Evolutionary conservation across 768 basidiomycete genomes (phyloP).

Genomic region (Amanita polypyramis): DNA sequence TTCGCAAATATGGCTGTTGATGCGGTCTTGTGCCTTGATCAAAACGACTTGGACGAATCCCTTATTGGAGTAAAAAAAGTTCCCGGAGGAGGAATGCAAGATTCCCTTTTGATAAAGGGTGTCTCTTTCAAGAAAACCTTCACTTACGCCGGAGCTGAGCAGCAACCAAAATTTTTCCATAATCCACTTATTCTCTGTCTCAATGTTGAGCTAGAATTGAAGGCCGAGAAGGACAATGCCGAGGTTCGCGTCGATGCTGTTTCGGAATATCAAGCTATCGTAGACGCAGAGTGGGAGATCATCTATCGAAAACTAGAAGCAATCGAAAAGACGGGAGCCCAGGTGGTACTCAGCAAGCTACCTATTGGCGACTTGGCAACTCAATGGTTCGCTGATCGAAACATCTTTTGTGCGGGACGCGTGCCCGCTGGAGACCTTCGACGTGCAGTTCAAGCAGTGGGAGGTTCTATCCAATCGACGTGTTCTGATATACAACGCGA

Average conservation of each 20-base stretch:
- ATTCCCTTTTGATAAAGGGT: constrained; percentile 79
- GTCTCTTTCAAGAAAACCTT: constrained; percentile 99
- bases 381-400: constrained; percentile 98
- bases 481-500: constrained; percentile 86
- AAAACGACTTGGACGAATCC: constrained; percentile 88
- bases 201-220: constrained; percentile 96
- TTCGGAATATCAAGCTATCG: constrained; percentile 97
- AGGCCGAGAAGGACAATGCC: constrained; percentile 99
- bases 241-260: constrained; percentile 96
- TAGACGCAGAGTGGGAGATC: constrained; percentile 99
- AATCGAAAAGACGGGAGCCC: constrained; percentile 92
- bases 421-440: constrained; percentile 85
- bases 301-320: constrained; percentile 96
- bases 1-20: constrained; percentile 99
- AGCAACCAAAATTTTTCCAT: constrained; percentile 90
- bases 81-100: constrained; percentile 95
- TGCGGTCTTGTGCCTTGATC: constrained; percentile 87
- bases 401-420: constrained; percentile 98
- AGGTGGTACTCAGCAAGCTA: constrained; percentile 94
- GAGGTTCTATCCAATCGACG: constrained; percentile 90
- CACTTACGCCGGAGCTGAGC: constrained; percentile 97
- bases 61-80: constrained; percentile 98
- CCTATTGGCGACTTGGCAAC: constrained; percentile 98
- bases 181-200: constrained; percentile 86
- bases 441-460: constrained; percentile 91